Evolutionary conservation across 495 filamentous ascomycete genomes (phyloP).

Genomic region (Melanomma pulvis-pyrius): DNA sequence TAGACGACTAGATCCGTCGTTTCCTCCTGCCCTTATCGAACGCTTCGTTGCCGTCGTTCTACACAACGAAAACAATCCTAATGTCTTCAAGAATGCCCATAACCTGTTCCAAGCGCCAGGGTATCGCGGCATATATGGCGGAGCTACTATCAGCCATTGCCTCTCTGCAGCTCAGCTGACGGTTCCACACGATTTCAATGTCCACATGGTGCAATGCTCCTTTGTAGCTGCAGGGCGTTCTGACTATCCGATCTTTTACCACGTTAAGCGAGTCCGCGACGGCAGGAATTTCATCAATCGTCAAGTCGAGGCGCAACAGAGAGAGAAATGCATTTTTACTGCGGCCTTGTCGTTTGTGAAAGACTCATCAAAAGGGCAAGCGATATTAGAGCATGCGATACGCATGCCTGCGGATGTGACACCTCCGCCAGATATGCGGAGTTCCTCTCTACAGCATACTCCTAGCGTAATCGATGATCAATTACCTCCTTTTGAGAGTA

Average conservation of each 20-base stretch:
- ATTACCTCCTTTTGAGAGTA: constrained; percentile 57
- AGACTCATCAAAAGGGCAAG: constrained; percentile 62
- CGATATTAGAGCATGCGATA: constrained; percentile 60
- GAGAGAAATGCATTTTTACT: constrained; percentile 84
- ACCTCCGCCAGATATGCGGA: not conserved
- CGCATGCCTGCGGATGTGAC: constrained; percentile 52
- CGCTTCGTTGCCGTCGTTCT: not conserved
- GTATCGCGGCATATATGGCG: constrained; percentile 89
- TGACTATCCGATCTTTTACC: constrained; percentile 80
- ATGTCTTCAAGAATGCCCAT: constrained; percentile 82
- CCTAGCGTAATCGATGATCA: constrained; percentile 28
- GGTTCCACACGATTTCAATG: constrained; percentile 72
- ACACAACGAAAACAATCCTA: not conserved
- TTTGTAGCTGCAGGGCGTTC: constrained; percentile 87
- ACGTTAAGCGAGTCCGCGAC: constrained; percentile 86
- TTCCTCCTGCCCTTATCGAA: not conserved
- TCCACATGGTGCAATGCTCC: constrained; percentile 97
- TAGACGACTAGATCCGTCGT: not conserved
- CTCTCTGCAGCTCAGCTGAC: constrained; percentile 84
- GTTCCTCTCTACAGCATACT: not conserved
- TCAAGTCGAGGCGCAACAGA: constrained; percentile 87
- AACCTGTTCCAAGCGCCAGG: constrained; percentile 85
- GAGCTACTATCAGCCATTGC: constrained; percentile 86
- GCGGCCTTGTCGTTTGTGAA: constrained; percentile 83
- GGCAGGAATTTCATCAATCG: constrained; percentile 86